Conservation (phyloP, 352 stramenopile genomes). For the Globisporangium carolinianum region DNA sequence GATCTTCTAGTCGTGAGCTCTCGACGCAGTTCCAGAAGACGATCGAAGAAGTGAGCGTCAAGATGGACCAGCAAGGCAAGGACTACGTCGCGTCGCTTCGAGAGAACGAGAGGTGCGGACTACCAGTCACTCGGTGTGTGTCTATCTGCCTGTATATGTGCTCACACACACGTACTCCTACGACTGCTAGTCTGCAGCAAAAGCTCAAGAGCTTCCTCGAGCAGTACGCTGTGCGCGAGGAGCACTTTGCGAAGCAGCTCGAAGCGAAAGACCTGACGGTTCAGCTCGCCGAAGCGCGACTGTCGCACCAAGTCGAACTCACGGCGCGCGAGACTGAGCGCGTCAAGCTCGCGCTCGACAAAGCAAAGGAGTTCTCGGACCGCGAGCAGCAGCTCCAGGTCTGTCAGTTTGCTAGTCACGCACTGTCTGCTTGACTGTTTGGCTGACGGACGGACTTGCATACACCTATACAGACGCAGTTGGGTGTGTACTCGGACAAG, state of each 20-base stretch:
- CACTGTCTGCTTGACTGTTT: neutral
- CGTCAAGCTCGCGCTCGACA: constrained; percentile 72
- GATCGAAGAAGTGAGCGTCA: constrained; percentile 84
- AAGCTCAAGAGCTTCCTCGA: constrained; percentile 82
- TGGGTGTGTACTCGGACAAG: constrained; percentile 82
- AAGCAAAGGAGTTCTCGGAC: constrained; percentile 75
- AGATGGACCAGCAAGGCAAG: constrained; percentile 83
- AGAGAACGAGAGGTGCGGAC: constrained; percentile 61
- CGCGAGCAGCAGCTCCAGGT: constrained; percentile 70
- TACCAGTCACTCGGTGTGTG: neutral
- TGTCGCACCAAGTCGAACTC: constrained; percentile 73
- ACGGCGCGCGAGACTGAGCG: constrained; percentile 62
- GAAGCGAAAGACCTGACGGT: constrained; percentile 78
- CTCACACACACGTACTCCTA: neutral
- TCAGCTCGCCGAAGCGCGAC: constrained; percentile 74
- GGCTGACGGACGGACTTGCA: neutral
- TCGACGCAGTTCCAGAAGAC: constrained; percentile 80
- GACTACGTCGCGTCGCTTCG: constrained; percentile 81
- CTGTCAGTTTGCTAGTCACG: neutral
- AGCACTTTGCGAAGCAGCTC: constrained; percentile 79
- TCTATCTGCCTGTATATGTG: neutral
- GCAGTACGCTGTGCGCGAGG: constrained; percentile 71
- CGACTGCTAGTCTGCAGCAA: constrained; percentile 53
- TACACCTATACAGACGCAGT: constrained; percentile 28
- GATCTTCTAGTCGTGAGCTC: constrained; percentile 41